phyloP scores from a whole-genome alignment of 1,284 basidiomycete genomes.

The Cutaneotrichosporon mucoides region DNA sequence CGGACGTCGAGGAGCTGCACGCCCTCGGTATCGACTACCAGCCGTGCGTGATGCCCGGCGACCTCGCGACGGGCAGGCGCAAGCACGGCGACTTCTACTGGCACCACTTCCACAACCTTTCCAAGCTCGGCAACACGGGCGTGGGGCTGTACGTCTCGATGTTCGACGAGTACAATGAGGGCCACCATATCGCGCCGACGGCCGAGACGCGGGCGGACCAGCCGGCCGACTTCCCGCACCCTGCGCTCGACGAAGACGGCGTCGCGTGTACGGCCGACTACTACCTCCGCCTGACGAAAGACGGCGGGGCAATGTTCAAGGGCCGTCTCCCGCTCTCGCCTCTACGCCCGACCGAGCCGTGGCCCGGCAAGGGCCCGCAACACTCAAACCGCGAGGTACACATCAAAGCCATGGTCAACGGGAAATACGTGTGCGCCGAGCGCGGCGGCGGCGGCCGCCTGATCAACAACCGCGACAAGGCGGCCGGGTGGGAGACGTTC shows the following conservation, averaged over 20 bases:
- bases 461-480: neutral
- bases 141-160: conserved; percentile 17
- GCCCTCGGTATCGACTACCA: conserved; percentile 16
- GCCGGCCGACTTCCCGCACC: conserved; percentile 12
- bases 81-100: conserved; percentile 22
- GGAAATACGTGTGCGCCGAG: conserved; percentile 15
- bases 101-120: conserved; percentile 18
- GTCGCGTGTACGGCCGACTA: conserved; percentile 19
- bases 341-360: conserved; percentile 17
- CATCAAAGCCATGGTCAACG: conserved; percentile 10
- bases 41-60: conserved; percentile 21
- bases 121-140: conserved; percentile 1
- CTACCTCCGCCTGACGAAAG: conserved; percentile 19
- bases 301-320: conserved; percentile 18
- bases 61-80: conserved; percentile 12
- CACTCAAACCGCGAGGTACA: neutral
- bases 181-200: conserved; percentile 21
- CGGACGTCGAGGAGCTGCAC: conserved; percentile 10
- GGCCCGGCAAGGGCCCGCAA: conserved; percentile 10
- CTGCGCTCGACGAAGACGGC: conserved; percentile 22
- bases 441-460: conserved; percentile 5
- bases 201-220: conserved; percentile 15
- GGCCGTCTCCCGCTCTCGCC: neutral
- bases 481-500: conserved; percentile 12
- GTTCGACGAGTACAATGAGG: conserved; percentile 25